Evolutionary conservation across 2,329 filamentous ascomycete genomes (phyloP), one percentile per base, ranked within the genome.

Genomic region (Trichoderma pleuroti): DNA sequence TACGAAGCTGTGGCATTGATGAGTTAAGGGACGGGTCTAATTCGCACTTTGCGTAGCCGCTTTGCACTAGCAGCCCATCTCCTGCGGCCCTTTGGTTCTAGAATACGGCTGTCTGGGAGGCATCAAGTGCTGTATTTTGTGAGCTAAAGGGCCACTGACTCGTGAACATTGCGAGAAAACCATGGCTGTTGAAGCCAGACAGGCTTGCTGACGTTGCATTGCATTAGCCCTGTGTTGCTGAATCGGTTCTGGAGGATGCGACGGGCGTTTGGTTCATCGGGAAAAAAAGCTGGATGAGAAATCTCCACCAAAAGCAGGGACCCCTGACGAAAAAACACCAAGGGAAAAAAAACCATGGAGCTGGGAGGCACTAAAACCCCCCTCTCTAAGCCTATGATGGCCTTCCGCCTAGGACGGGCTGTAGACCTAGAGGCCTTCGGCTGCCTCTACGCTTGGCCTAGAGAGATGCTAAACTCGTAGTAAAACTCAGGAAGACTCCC

Each of bases 21-120:
- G 61, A 34, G 42, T 64, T 34, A 34, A 64, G 42, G 61, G 28
- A 64, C 42, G 61, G 61, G 61, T n/a, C 61, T 64, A 64, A 64
- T 64, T 26, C 39, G 36, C 34, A 30, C 61, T 34, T 34, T 46
- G 42, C 24, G 7, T 26, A 52, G 52, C 42, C 42, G 49, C 61
- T 34, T 16, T 52, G 61, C 61, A 52, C 42, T 64, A 64, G 61
- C 61, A 52, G 30, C 16, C 16, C 30, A 52, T 52, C 46, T 52
- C 28, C 42, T 46, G 52, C 42, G 61, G 32, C 24, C 30, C 57
- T 60, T 21, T 34, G 42, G 46, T 52, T 32, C 42, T 21, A 32
- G 26, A 46, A 63, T 59, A 32, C n/a, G 28, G 54, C 28, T 21
- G 60, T 30, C 60, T 42, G 28, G 60, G 42, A 34, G 42, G 18